Conservation (phyloP, 352 stramenopile species). For the Thalassiosira livingstoniorum region DNA sequence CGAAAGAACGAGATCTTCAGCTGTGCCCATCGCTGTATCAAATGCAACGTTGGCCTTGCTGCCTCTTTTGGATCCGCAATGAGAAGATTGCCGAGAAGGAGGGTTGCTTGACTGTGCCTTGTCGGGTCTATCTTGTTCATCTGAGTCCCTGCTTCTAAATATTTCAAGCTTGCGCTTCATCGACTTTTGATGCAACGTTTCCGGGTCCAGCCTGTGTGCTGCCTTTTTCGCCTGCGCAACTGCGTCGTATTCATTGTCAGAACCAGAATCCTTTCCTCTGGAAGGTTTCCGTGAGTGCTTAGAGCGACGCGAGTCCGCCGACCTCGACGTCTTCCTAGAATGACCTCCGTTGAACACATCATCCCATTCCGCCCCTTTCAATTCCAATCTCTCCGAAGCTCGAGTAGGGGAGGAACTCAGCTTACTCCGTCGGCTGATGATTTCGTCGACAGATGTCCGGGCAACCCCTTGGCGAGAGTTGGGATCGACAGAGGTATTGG, state of each 20-base stretch:
- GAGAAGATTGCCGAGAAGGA: background rate
- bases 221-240: conserved; percentile 34
- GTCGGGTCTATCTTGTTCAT: background rate
- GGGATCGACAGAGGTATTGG: background rate
- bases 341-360: conserved; percentile 9
- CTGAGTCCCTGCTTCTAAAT: conserved; percentile 29
- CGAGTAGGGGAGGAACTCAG: conserved; percentile 11
- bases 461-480: background rate
- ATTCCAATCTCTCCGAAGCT: conserved; percentile 15
- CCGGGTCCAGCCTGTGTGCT: conserved; percentile 6
- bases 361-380: conserved; percentile 19
- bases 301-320: background rate
- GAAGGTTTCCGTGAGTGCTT: background rate
- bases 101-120: background rate
- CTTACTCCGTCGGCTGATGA: too few relatives aligned
- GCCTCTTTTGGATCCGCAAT: too few relatives aligned
- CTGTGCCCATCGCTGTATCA: background rate
- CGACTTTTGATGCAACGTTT: conserved; percentile 41
- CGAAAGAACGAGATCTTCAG: conserved; percentile 12
- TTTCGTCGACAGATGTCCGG: too few relatives aligned
- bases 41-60: too few relatives aligned
- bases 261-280: background rate
- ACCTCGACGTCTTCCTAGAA: background rate
- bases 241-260: background rate
- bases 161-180: conserved; percentile 61